Evolutionary conservation across 192 early-diverging fungal species (phyloP).

Genomic region (Linnemannia elongata): DNA sequence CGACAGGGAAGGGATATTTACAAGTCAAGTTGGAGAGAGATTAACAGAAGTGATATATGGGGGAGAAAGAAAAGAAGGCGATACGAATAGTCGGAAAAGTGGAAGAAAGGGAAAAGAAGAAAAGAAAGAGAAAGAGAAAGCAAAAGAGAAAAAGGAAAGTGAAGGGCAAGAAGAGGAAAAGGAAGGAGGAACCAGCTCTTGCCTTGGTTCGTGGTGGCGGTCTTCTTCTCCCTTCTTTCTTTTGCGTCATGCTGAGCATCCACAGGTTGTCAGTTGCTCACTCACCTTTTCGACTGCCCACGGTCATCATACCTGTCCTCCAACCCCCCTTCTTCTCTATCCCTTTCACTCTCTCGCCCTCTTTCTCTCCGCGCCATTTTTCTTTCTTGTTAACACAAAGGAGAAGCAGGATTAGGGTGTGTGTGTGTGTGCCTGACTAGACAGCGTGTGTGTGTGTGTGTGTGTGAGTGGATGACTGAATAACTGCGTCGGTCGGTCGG

Average conservation of each 20-base stretch:
- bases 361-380: background rate
- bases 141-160: background rate
- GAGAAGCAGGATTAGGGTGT: background rate
- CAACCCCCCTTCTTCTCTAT: background rate
- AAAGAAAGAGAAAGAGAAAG: background rate
- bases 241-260: constrained; percentile 22
- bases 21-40: background rate
- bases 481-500: background rate
- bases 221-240: background rate
- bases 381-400: background rate
- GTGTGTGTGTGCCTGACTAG: background rate
- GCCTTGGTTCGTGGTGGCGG: background rate
- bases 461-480: background rate
- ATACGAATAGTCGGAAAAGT: background rate
- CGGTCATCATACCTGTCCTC: constrained; percentile 8
- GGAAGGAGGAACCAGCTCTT: background rate
- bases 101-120: background rate
- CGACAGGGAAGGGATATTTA: constrained; percentile 2
- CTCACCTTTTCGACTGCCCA: background rate
- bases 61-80: background rate
- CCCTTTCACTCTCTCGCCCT: background rate
- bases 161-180: background rate
- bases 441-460: too few relatives aligned
- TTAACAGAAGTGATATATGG: background rate
- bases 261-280: constrained; percentile 17